Evolutionary conservation across 2,329 filamentous ascomycete genomes (phyloP).

Genomic region (Talaromyces islandicus): DNA sequence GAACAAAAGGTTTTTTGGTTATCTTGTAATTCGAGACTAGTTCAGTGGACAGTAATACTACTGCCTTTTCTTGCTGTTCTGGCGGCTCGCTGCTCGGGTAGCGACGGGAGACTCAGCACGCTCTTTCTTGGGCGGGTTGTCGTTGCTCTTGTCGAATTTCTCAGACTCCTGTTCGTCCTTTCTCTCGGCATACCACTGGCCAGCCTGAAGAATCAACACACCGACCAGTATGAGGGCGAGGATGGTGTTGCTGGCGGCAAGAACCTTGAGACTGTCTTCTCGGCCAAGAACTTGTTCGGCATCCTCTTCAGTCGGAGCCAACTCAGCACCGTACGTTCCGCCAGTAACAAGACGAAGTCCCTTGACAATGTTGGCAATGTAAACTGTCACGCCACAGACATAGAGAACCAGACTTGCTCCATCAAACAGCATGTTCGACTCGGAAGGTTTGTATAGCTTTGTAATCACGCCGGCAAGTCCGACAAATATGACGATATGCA

Average conservation of each 20-base stretch:
- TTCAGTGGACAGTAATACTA: too few species aligned
- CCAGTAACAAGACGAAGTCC: slow-evolving; percentile 76
- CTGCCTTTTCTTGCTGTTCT: slow-evolving; percentile 27
- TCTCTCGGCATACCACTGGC: slow-evolving; percentile 97
- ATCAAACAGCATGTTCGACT: slow-evolving; percentile 94
- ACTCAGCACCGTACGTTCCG: slow-evolving; percentile 56
- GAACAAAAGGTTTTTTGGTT: too few species aligned
- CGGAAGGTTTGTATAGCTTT: slow-evolving; percentile 90
- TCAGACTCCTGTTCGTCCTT: slow-evolving; percentile 79
- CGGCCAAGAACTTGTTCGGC: slow-evolving; percentile 67
- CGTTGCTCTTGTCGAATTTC: slow-evolving; percentile 52
- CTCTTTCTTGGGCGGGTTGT: slow-evolving; percentile 28
- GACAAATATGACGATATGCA: slow-evolving; percentile 86
- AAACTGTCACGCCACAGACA: slow-evolving; percentile 84
- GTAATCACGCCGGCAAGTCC: slow-evolving; percentile 84
- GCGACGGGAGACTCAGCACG: slow-evolving; percentile 5
- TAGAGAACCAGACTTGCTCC: slow-evolving; percentile 66
- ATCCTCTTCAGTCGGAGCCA: slow-evolving; percentile 37
- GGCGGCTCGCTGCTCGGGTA: slow-evolving; percentile 16
- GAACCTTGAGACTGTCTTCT: slow-evolving; percentile 84
- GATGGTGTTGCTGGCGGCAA: slow-evolving; percentile 94
- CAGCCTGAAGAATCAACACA: slow-evolving; percentile 86
- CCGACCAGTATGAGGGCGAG: slow-evolving; percentile 86
- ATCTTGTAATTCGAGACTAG: too few species aligned
- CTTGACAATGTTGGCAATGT: slow-evolving; percentile 94